Evolutionary conservation across 176 grass and related monocot species (phyloP), one percentile per base, ranked within the genome.

Genomic region (Raddia guianensis): DNA sequence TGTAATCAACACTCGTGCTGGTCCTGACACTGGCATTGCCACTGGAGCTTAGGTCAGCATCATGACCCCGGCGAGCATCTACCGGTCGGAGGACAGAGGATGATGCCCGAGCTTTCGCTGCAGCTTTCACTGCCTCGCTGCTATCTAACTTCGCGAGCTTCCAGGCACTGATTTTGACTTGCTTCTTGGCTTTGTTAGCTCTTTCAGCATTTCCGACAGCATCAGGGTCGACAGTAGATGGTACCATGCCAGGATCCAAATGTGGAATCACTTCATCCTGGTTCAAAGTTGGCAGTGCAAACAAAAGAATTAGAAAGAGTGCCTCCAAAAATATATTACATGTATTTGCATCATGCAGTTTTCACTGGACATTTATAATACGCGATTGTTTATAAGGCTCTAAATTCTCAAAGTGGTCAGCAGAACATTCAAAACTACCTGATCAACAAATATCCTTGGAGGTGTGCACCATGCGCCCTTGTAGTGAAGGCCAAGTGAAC

Each of bases 401-500:
- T 2, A 57, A 53, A 60, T 62, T 70, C 21, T 72, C 18, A 32
- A 49, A 40, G 9, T 0, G 2, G n/a, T 8, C 3, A 15, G 78
- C 42, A 67, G 9, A 63, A 43, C 44, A 44, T 73, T 57, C 6
- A 13, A 42, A 44, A 2, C 34, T 89, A 87, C 85, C 85, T 87
- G 89, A 81, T 94, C 94, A 68, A 94, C 40, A 59, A 97, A 94
- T 71, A 97, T 86, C 72, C 94, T 93, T 56, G 94, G 94, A 79
- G 94, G 91, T n/a, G 94, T 97, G 78, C 94, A 97, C 94, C 94
- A 97, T 43, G 82, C 83, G 79, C 89, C 94, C 77, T 91, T 97
- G 79, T 97, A 79, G 74, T 86, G 94, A 82, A 94, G 79, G 12
- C 94, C 35, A 51, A 91, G 75, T 49, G 91, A 91, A 74, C 87